Conservation (phyloP, 2,329 filamentous ascomycete genomes). For the Nannizziopsis barbatae region DNA sequence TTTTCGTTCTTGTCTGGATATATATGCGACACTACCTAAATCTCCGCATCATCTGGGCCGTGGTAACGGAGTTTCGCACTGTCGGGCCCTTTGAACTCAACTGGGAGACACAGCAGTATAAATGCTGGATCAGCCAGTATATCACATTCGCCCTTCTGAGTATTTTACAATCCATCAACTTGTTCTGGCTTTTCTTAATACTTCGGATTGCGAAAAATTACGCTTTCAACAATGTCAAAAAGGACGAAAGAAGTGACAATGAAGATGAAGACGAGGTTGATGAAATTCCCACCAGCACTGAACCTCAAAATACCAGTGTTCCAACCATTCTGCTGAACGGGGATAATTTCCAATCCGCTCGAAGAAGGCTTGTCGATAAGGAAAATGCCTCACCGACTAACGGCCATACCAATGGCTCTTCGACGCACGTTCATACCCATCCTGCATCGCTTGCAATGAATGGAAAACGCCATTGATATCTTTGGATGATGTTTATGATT, state of each 20-base stretch:
- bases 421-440: background rate
- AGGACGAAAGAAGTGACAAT: constrained; percentile 38
- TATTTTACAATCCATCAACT: constrained; percentile 36
- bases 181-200: constrained; percentile 39
- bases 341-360: background rate
- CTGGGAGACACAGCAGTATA: constrained; percentile 41
- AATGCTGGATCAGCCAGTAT: constrained; percentile 39
- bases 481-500: background rate
- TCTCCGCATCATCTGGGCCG: constrained; percentile 38
- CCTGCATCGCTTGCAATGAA: background rate
- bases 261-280: constrained; percentile 34
- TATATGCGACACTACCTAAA: constrained; percentile 71
- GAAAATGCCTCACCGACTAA: background rate
- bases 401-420: background rate
- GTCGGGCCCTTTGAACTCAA: constrained; percentile 39
- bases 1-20: constrained; percentile 75
- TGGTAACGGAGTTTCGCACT: constrained; percentile 38
- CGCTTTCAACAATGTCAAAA: constrained; percentile 28
- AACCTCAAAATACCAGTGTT: constrained; percentile 1
- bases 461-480: constrained; percentile 2
- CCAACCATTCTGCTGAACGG: constrained; percentile 9
- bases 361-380: constrained; percentile 5
- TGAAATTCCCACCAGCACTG: background rate
- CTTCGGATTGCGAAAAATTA: constrained; percentile 36
- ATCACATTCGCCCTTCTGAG: constrained; percentile 37